Base-by-base conservation (phyloP, 164 flowering plant species). In the Saururus chinensis region DNA sequence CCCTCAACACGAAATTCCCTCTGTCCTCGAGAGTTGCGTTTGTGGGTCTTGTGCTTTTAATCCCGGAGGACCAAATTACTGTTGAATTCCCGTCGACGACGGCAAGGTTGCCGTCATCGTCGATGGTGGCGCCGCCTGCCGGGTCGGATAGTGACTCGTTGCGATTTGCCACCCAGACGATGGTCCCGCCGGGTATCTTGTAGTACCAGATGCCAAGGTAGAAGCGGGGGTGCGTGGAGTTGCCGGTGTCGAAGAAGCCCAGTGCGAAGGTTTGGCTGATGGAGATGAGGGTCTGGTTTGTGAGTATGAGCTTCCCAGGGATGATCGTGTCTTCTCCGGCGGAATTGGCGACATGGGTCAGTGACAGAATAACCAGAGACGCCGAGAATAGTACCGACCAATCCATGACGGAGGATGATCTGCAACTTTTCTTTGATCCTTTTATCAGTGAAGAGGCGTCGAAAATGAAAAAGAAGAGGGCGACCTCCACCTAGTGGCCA, bases 131-230 rank as follows among this genome's bases (percentile, higher is more conserved):
- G 37, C n/a, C 23, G 3, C 64, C 64, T 6, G 56, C 26, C 4
- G 57, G 52, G 20, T 61, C 37, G 3, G 48, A 19, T 19, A 61
- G 25, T n/a, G 64, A 55, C 19, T 4, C n/a, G 14, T 26, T 55
- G 19, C 64, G 23, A 57, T 61, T 61, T 24, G 64, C 64, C 21
- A 61, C 64, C 64, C 64, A 61, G 4, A 52, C 64, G 17, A 61
- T 22, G 8, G 64, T 61, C 45, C 20, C 4, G 16, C 22, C 0
- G 2, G 56, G 56, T 19, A 61, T 20, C 0, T 35, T 35, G 56
- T 30, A 4, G 48, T 52, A 61, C 64, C 66, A 64, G 40, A 64
- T 42, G 9, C 40, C 66, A 2, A 64, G 37, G 19, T 64, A 56
- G 58, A 23, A 55, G 11, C 7, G 14, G 11, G 21, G 41, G n/a